phyloP scores from a whole-genome alignment of 805 yeast species.

The Dipodascopsis tothii region DNA sequence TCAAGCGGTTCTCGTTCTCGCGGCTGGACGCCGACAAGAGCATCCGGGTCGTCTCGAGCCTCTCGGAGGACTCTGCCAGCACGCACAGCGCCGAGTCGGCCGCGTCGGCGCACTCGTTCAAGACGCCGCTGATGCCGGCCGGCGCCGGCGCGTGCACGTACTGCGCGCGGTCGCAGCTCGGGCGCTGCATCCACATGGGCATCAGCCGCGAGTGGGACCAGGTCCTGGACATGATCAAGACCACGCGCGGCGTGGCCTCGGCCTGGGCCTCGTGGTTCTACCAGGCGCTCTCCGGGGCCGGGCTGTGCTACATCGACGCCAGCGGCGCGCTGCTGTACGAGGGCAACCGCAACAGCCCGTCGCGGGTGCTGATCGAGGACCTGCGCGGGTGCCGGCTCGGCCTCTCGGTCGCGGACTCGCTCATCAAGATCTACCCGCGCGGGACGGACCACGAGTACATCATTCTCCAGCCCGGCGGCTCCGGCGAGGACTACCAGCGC shows the following conservation, averaged over 20 bases:
- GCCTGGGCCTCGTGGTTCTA: not conserved
- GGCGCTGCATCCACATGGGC: too few relatives aligned
- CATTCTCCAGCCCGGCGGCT: constrained; percentile 9
- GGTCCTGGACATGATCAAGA: not conserved
- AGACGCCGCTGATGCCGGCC: too few relatives aligned
- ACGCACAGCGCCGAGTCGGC: not conserved
- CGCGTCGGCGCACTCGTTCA: too few relatives aligned
- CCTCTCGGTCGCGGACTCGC: constrained; percentile 11
- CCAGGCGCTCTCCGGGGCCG: not conserved
- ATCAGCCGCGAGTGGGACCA: not conserved
- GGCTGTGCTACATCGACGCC: constrained; percentile 15
- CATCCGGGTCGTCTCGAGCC: not conserved
- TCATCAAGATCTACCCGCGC: constrained; percentile 11
- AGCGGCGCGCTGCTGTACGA: constrained; percentile 19
- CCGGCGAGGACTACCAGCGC: constrained; percentile 10
- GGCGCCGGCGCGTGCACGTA: too few relatives aligned
- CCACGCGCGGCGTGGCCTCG: not conserved
- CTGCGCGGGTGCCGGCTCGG: constrained; percentile 20
- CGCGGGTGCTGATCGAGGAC: constrained; percentile 11
- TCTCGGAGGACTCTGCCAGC: not conserved
- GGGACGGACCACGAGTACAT: constrained; percentile 11
- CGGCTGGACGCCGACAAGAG: not conserved
- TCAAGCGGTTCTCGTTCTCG: too few relatives aligned
- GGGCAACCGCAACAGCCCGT: constrained; percentile 2
- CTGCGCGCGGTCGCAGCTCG: too few relatives aligned